Evolutionary conservation across 129 eudicot species (phyloP).

Genomic region (Pseudognaphalium luteoalbum): DNA sequence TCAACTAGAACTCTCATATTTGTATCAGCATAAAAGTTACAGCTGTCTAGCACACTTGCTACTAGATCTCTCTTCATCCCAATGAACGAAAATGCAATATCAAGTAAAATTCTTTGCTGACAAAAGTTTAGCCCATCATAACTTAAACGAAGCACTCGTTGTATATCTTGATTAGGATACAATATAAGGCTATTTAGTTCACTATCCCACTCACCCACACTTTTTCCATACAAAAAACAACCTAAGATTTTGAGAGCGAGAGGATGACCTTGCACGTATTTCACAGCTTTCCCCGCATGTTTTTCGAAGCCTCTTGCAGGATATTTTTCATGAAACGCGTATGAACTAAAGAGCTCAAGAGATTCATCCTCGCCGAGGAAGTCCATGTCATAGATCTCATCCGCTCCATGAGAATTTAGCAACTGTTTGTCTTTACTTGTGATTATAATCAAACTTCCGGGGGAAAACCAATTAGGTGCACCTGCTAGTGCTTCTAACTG

Average conservation of each 20-base stretch:
- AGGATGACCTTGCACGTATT: too few relatives aligned
- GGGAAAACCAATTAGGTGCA: slow-evolving; percentile 15
- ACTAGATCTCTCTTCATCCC: neutral
- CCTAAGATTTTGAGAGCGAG: too few relatives aligned
- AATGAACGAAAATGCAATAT: neutral
- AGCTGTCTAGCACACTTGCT: neutral
- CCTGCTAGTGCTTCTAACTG: slow-evolving; percentile 20
- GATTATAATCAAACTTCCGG: slow-evolving; percentile 20
- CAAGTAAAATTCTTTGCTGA: neutral
- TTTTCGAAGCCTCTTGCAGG: too few relatives aligned
- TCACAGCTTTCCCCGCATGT: too few relatives aligned
- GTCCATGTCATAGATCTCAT: neutral
- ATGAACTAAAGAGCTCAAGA: too few relatives aligned
- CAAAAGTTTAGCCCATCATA: neutral
- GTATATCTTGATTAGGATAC: neutral
- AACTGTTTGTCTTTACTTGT: slow-evolving; percentile 22
- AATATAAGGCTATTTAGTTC: too few relatives aligned
- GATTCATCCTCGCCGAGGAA: too few relatives aligned
- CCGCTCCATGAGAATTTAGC: slow-evolving; percentile 10
- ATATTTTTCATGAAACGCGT: too few relatives aligned
- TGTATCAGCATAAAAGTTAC: neutral
- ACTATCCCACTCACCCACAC: too few relatives aligned
- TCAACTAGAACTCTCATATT: neutral
- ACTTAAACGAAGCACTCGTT: neutral
- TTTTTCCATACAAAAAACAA: too few relatives aligned